Base-by-base conservation (phyloP, 73 alveolate genomes). In the Paramecium bursaria region DNA sequence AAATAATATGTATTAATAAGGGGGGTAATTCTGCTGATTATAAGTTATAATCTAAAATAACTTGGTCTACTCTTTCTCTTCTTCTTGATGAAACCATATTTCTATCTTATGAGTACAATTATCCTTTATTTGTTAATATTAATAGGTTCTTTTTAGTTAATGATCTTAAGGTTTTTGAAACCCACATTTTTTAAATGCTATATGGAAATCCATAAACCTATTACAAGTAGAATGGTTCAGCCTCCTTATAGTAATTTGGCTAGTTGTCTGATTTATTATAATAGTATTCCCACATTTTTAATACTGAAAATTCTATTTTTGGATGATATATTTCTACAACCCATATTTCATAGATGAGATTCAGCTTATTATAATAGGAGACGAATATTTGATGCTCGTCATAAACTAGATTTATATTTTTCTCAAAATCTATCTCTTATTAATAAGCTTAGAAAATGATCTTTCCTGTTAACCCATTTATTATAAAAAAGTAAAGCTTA, bases 11-110 rank as follows among this genome's bases (percentile, higher is more conserved):
- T n/a, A n/a, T n/a, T n/a, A n/a, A n/a, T n/a, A n/a, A 79, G 13
- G 89, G 89, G 2, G 89, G 89, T 17, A 79, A 46, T 44, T 61
- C 76, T 33, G 89, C 76, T 42, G 85, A 53, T 79, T 79, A 61
- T n/a, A 79, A 50, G 21, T 80, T 53, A 73, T 53, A 79, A 31
- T 53, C 75, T 39, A 53, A 42, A 54, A 53, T 79, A 3, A 44
- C 67, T 14, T 79, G 17, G 27, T 44, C 77, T 29, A 55, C 52
- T 14, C 50, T 75, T 44, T 53, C 82, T 27, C 85, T 73, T 79
- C 89, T 79, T 53, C 89, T 61, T 2, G 89, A 39, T 21, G 89
- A 79, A 33, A 79, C 74, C 9, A 79, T 30, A 25, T 79, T 73
- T 42, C 89, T 48, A 27, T 79, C 89, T 13, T 53, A 23, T 10